phyloP scores from a whole-genome alignment of 176 grass and related monocot genomes.

The Zea mays region Zm-B73-REFERENCE-NAM-5.0 NC_050105.1:58526501-58527000 shows the following conservation, averaged over 20 bases:
- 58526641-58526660: constrained; percentile 26
- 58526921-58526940: neutral
- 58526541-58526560: neutral
- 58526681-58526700: neutral
- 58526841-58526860: constrained; percentile 5
- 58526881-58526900: constrained; percentile 1
- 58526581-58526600: neutral
- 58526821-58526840: neutral
- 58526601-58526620: constrained; percentile 56
- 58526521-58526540: neutral
- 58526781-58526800: constrained; percentile 1
- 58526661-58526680: neutral
- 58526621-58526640: constrained; percentile 39
- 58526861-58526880: constrained; percentile 6
- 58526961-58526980: constrained; percentile 8
- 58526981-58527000: constrained; percentile 5
- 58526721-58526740: constrained; percentile 2
- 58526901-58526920: constrained; percentile 8
- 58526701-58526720: neutral
- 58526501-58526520: neutral
- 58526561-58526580: neutral
- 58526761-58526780: neutral
- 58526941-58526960: neutral
- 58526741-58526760: constrained; percentile 8
- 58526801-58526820: constrained; percentile 8